Evolutionary conservation across 2,329 filamentous ascomycete genomes (phyloP), one percentile per base, ranked within the genome.

Genomic region (Apiospora pterosperma): DNA sequence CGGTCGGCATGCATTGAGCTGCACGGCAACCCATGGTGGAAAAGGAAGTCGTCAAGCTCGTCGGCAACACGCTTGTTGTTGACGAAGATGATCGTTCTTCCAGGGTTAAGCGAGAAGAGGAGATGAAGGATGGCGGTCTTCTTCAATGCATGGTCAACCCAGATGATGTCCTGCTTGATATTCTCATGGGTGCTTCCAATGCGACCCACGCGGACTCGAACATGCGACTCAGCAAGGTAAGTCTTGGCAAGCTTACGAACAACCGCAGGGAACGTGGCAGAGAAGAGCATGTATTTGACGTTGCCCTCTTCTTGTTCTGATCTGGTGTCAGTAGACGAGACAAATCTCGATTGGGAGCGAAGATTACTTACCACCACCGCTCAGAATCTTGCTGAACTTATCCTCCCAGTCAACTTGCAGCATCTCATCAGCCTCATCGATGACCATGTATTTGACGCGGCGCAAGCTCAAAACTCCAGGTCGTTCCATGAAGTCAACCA

Each of bases 401-500:
- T 88, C 84, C 42, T 90, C 85, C 92, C 96, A 98, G 71, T 94
- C 92, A 1, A 82, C 75, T 0, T 90, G 83, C 0, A 99, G 85
- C 84, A 99, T 90, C 80, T 99, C 95, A 74, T 99, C 96, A 0
- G 96, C 96, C 75, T 99, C 96, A 66, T 98, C 96, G 67, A 99
- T 89, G 68, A 98, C 87, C 69, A 87, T 87, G 79, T 89, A 96
- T 78, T 90, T 90, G 66, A 97, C 84, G 44, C 95, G 92, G 25
- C 84, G 84, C 62, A 97, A 82, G 0, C 89, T 91, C 1, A 97
- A 79, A 16, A 91, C 73, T 19, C 88, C 77, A 0, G 89, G 87
- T 36, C 90, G 88, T 44, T 88, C 81, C 80, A 98, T 93, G 72
- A 98, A 91, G 72, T 97, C 92, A 59, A 89, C 81, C 1, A 99